Evolutionary conservation across 129 eudicot species (phyloP).

Genomic region (Lonicera japonica): DNA sequence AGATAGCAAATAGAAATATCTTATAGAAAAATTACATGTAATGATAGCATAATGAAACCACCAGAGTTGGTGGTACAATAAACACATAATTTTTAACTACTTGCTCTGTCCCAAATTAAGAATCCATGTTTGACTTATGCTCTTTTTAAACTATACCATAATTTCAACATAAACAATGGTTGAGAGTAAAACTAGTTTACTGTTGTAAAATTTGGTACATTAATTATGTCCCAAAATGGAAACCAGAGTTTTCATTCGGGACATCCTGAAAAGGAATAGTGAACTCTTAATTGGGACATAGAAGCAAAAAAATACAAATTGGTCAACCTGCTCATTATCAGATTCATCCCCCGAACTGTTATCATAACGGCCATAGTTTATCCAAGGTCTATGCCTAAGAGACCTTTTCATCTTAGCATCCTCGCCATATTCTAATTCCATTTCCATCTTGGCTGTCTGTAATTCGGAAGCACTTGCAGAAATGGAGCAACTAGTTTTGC

Average conservation of each 20-base stretch:
- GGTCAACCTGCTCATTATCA: slow-evolving; percentile 64
- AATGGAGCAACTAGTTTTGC: slow-evolving; percentile 30
- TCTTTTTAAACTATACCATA: no score
- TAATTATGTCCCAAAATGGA: no score
- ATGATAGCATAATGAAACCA: not conserved
- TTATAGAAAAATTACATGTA: not conserved
- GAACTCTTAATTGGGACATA: no score
- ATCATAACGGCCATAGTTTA: slow-evolving; percentile 42
- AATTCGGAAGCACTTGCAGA: slow-evolving; percentile 32
- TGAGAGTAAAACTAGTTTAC: no score
- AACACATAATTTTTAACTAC: not conserved
- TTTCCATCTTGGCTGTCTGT: slow-evolving; percentile 31
- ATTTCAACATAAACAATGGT: no score
- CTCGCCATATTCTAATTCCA: slow-evolving; percentile 24
- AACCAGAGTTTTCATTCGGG: no score
- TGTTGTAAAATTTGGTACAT: no score
- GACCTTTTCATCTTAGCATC: slow-evolving; percentile 37
- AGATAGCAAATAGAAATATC: not conserved
- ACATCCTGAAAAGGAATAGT: no score
- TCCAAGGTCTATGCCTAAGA: slow-evolving; percentile 46
- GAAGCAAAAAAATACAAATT: not conserved
- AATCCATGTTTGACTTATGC: no score
- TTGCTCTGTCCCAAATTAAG: no score
- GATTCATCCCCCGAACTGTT: slow-evolving; percentile 72
- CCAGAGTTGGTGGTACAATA: not conserved